These are phyloP conservation scores for Fusarium newnesense DNA, from an alignment of 2,329 filamentous ascomycete genomes.

Conservation along the genomic window DNA sequence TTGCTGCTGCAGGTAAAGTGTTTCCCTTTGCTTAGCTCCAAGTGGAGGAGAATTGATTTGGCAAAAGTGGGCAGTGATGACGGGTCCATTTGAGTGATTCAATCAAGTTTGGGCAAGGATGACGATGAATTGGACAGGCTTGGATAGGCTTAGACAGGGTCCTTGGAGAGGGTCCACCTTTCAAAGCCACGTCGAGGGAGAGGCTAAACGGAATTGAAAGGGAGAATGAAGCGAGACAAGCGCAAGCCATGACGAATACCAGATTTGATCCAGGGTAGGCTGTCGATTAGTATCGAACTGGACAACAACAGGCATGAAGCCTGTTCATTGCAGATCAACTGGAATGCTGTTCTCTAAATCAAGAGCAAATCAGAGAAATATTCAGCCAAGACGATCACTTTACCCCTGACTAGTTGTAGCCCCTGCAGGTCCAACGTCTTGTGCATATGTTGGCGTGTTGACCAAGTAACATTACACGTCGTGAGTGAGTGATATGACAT, in stretches of 20 bases:
- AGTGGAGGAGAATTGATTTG: conserved; percentile 23
- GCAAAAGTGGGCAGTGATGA: conserved; percentile 30
- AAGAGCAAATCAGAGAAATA: neutral
- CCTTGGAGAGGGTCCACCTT: neutral
- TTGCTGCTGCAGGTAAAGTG: conserved; percentile 36
- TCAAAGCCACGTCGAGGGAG: conserved; percentile 32
- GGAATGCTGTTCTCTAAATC: conserved; percentile 12
- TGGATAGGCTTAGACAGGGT: neutral
- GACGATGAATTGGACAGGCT: conserved; percentile 2
- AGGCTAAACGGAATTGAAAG: conserved; percentile 13
- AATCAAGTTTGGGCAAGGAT: conserved; percentile 16
- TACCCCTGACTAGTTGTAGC: conserved; percentile 19
- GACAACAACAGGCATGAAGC: conserved; percentile 13
- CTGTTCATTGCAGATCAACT: conserved; percentile 1
- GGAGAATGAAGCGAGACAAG: conserved; percentile 28
- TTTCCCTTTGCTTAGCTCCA: conserved; percentile 17
- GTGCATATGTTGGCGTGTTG: conserved; percentile 1
- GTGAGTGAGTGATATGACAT: neutral
- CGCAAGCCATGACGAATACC: conserved; percentile 9
- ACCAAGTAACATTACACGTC: conserved; percentile 13
- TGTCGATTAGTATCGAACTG: neutral
- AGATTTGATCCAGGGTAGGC: conserved; percentile 18
- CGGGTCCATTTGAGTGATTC: conserved; percentile 21
- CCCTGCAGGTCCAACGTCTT: conserved; percentile 4
- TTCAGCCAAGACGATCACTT: neutral